Base-by-base conservation (phyloP, 2,329 filamentous ascomycete species). In the Fusarium pseudonygamai region DNA sequence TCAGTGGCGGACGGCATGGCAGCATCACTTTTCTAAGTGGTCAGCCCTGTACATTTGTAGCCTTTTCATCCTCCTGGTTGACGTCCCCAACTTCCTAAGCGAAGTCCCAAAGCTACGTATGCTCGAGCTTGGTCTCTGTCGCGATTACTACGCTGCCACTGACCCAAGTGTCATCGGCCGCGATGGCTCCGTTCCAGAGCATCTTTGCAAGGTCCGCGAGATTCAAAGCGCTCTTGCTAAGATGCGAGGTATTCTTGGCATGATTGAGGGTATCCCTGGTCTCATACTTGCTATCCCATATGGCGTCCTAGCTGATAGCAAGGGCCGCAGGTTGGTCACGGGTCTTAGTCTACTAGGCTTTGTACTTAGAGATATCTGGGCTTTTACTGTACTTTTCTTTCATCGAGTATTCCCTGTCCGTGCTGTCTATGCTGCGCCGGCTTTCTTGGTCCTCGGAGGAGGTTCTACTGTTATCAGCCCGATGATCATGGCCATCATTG, bases 401-500 rank as follows among this genome's bases (percentile, higher is more conserved):
- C 47, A 60, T 13, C 22, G 14, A n/a, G 7, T 30, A 12, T 60
- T 55, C 24, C 28, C 58, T 11, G 30, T 60, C 22, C 58, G 37
- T 30, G 37, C 58, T 55, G 24, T 55, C 15, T 60, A 60, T 36
- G 58, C 47, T 30, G 58, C 58, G 9, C 47, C 47, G 3, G 58
- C 47, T 12, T 60, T 60, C 15, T 43, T 60, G 37, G 58, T 55
- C 1, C 37, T 60, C 1, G 47, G 58, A 20, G 58, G 58, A 22
- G 58, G 58, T 3, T 55, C 58, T n/a, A 60, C 58, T 30, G 47
- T 60, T 3, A 60, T 55, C 37, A 55, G 58, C 28, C 58, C 58
- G 2, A 60, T 60, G 47, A 60, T 60, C 15, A 55, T 60, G 58
- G 58, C 58, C 11, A 60, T 60, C 15, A 55, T 60, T 55, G 58